Conservation (phyloP, 1,284 basidiomycete species). For the Ceratobasidium sp. region DNA sequence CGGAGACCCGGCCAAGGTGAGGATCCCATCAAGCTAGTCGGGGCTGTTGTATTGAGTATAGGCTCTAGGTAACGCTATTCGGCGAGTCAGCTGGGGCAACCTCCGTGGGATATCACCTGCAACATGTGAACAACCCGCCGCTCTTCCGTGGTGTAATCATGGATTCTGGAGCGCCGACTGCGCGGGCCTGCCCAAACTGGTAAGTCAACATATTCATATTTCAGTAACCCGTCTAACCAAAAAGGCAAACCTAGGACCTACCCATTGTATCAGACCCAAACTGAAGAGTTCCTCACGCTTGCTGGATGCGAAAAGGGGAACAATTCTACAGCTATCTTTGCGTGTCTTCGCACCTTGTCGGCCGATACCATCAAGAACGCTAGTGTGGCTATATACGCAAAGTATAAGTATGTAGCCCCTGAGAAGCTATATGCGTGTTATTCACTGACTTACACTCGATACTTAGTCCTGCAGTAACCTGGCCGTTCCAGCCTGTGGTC, state of each 20-base stretch:
- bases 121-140: slow-evolving; percentile 9
- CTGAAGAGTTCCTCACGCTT: slow-evolving; percentile 28
- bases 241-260: slow-evolving; percentile 27
- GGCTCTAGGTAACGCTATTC: slow-evolving; percentile 27
- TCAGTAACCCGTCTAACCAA: background rate
- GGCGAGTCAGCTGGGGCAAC: slow-evolving; percentile 42
- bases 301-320: slow-evolving; percentile 8
- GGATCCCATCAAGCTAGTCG: background rate
- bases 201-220: background rate
- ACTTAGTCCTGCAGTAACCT: slow-evolving; percentile 21
- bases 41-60: background rate
- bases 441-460: background rate
- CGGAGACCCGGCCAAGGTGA: slow-evolving; percentile 21
- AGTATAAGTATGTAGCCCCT: slow-evolving; percentile 25
- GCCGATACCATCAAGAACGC: slow-evolving; percentile 15
- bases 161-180: slow-evolving; percentile 40
- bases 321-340: slow-evolving; percentile 10
- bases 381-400: slow-evolving; percentile 16
- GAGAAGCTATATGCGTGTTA: background rate
- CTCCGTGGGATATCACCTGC: slow-evolving; percentile 33
- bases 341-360: slow-evolving; percentile 23
- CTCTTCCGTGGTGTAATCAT: slow-evolving; percentile 34
- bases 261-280: slow-evolving; percentile 39
- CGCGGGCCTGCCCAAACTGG: slow-evolving; percentile 39
- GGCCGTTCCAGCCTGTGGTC: slow-evolving; percentile 43